phyloP scores from a whole-genome alignment of 441 rosid species.

The Pelargonium myrrhifolium region DNA sequence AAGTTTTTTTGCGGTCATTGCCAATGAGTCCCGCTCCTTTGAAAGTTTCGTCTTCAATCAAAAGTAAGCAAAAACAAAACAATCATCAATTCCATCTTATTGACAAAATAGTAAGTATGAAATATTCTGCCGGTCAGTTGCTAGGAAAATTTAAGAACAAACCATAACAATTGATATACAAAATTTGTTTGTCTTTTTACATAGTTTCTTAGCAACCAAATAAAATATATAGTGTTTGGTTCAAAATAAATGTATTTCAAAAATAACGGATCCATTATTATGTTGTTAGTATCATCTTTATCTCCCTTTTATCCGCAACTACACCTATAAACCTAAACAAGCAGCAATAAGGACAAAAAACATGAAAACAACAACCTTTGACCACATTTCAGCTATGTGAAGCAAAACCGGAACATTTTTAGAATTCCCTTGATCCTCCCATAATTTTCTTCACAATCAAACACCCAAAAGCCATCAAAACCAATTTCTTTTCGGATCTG shows the following conservation, averaged over 20 bases:
- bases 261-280: too few relatives aligned
- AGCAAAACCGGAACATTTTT: too few relatives aligned
- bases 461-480: background rate
- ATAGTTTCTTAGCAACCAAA: too few relatives aligned
- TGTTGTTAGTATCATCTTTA: too few relatives aligned
- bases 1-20: constrained; percentile 59
- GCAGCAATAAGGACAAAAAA: background rate
- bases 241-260: too few relatives aligned
- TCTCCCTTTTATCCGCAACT: too few relatives aligned
- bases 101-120: constrained; percentile 8
- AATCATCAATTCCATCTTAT: background rate
- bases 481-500: too few relatives aligned
- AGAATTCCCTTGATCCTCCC: too few relatives aligned
- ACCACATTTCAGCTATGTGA: background rate
- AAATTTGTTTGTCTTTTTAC: too few relatives aligned
- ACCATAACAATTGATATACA: too few relatives aligned
- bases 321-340: background rate
- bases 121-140: background rate
- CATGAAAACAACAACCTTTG: background rate
- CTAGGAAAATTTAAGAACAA: background rate
- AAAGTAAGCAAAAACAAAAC: background rate
- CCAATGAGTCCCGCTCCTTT: constrained; percentile 63
- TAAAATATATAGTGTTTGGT: too few relatives aligned
- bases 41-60: constrained; percentile 47
- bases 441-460: too few relatives aligned